Evolutionary conservation across 2,329 filamentous ascomycete species (phyloP).

Genomic region (Periconia sp.): DNA sequence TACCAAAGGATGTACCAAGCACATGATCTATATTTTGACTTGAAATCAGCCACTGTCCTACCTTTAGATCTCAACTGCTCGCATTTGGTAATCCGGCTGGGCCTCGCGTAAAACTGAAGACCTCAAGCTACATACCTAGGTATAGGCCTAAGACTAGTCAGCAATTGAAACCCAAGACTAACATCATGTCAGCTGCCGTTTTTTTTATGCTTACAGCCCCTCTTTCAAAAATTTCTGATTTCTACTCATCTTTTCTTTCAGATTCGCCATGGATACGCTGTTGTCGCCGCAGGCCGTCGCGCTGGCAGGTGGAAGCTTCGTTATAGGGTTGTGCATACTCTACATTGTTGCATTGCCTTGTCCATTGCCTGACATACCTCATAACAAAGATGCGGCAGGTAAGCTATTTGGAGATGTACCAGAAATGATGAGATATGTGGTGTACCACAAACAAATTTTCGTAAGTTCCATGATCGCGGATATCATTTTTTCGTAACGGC

Average conservation of each 20-base stretch:
- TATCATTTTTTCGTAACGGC: background rate
- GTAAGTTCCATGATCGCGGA: background rate
- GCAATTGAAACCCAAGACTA: too few relatives aligned
- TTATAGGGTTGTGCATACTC: background rate
- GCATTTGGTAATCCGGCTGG: too few relatives aligned
- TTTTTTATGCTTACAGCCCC: too few relatives aligned
- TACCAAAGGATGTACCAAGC: too few relatives aligned
- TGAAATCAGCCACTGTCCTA: too few relatives aligned
- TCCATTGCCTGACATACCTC: slow-evolving; percentile 51
- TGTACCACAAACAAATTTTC: slow-evolving; percentile 27
- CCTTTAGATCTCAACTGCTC: too few relatives aligned
- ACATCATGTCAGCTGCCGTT: too few relatives aligned
- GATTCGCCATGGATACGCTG: background rate
- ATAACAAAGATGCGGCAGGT: slow-evolving; percentile 42
- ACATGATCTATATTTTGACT: too few relatives aligned
- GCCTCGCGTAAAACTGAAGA: too few relatives aligned
- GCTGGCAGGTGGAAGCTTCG: background rate
- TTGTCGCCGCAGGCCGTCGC: background rate
- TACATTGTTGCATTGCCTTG: background rate
- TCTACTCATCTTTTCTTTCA: slow-evolving; percentile 9
- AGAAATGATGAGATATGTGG: slow-evolving; percentile 42
- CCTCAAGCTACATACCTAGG: too few relatives aligned
- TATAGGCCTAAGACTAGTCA: too few relatives aligned
- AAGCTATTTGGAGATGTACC: slow-evolving; percentile 49
- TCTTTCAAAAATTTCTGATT: background rate